Conservation (phyloP, 106 monocot genomes). For the Chionographis japonica region DNA sequence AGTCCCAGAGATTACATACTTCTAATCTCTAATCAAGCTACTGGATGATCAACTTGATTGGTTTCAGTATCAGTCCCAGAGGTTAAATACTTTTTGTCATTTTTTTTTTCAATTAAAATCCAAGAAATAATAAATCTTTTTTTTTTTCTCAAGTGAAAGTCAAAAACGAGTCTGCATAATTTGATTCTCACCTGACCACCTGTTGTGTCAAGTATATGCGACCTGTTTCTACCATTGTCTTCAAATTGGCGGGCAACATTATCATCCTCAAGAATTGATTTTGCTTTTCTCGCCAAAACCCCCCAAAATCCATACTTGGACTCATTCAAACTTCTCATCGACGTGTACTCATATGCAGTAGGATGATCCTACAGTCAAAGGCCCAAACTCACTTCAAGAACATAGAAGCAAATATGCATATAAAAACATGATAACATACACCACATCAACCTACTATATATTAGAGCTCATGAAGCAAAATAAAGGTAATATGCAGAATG, state of each 20-base stretch:
- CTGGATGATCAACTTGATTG: no score
- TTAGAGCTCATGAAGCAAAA: neutral
- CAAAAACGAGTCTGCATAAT: neutral
- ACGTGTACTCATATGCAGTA: conserved; percentile 52
- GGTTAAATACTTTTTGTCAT: no score
- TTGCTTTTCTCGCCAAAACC: conserved; percentile 68
- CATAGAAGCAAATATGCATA: conserved; percentile 8
- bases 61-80: no score
- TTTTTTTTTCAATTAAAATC: no score
- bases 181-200: conserved; percentile 1
- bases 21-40: no score
- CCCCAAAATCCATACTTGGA: conserved; percentile 74
- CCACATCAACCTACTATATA: neutral
- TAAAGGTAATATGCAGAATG: neutral
- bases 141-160: no score
- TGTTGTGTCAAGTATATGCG: conserved; percentile 21
- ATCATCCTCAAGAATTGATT: conserved; percentile 65
- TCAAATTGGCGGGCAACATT: conserved; percentile 21
- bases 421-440: neutral
- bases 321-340: conserved; percentile 48
- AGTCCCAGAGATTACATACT: no score
- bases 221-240: conserved; percentile 18
- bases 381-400: neutral
- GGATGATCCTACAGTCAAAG: conserved; percentile 38
- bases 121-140: no score